Evolutionary conservation across 345 rosid species (phyloP), one percentile per base, ranked within the genome.

Genomic region (Eucalyptus victrix): DNA sequence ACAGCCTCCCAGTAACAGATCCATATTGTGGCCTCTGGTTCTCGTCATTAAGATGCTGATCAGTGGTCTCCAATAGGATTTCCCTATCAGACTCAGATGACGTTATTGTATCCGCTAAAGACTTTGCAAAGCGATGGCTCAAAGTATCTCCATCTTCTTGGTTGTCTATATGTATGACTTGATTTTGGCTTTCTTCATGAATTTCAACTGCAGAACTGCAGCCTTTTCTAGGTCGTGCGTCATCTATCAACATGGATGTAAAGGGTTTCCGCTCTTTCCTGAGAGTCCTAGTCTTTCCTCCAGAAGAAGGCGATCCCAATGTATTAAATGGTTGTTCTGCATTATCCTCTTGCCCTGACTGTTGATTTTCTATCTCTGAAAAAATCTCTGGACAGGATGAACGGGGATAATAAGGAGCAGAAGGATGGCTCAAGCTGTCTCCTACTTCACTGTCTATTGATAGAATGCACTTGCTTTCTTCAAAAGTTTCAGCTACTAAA

Each of bases 1-100:
- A 86, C 87, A 90, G 54, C 86, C 81, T 80, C 86, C 51, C 87
- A 88, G 89, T 89, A 87, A 90, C 90, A 89, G 89, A 67, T 34
- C 81, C 62, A 62, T 91, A 94, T 34, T 88, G 87, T 18, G 93
- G 93, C 51, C 91, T 95, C 88, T 91, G 92, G 89, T 88, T 91
- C 81, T 92, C 93, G 62, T 91, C 90, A 87, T 90, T 87, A 85
- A 89, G 80, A 34, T 91, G 60, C 72, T 76, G 86, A 90, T 87
- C 51, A 26, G 58, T 87, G 49, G 49, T 85, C 45, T 90, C 89
- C 6, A 76, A 65, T 42, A 85, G 72, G 86, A 88, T 47, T 60
- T 91, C 89, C 34, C 42, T 87, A 18, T 30, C 88, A 37, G 88
- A 86, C 88, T 88, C 80, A 90, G 90, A 40, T 18, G 89, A 91